These are phyloP conservation scores for Sphaerobolus stellatus DNA, from an alignment of 1,284 basidiomycete species.

Conservation along the genomic window DNA sequence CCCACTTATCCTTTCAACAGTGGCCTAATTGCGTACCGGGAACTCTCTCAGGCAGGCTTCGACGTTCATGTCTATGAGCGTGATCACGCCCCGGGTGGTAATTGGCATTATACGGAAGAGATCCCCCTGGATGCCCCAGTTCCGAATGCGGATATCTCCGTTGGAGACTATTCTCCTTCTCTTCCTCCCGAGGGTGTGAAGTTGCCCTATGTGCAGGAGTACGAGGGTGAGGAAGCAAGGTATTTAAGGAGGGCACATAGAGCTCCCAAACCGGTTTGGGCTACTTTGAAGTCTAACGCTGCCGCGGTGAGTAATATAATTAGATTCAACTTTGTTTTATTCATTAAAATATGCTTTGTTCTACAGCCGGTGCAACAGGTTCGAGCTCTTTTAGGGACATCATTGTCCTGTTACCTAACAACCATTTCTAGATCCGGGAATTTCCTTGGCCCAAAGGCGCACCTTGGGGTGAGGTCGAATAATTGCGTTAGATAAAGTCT, in stretches of 20 bases:
- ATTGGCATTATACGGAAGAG: constrained; percentile 48
- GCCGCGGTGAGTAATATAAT: constrained; percentile 33
- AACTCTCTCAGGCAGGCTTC: constrained; percentile 35
- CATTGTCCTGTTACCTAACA: no score
- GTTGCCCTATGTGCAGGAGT: constrained; percentile 35
- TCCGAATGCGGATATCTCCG: constrained; percentile 38
- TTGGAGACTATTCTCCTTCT: constrained; percentile 41
- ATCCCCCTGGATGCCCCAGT: constrained; percentile 37
- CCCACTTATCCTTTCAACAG: constrained; percentile 18
- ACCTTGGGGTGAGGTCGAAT: constrained; percentile 16
- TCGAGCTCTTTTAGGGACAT: no score
- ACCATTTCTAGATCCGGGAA: constrained; percentile 31
- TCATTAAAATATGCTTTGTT: neutral
- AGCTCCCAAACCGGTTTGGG: constrained; percentile 46
- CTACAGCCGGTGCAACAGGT: neutral
- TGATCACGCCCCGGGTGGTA: constrained; percentile 42
- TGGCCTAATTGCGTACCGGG: constrained; percentile 38
- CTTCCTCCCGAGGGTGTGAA: constrained; percentile 32
- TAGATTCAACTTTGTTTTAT: neutral
- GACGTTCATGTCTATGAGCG: constrained; percentile 45
- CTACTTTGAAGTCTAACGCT: constrained; percentile 41
- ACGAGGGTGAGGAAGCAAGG: constrained; percentile 24
- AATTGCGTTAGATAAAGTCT: neutral
- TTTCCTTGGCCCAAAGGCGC: constrained; percentile 38
- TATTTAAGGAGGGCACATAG: constrained; percentile 26